Evolutionary conservation across 2,329 filamentous ascomycete genomes (phyloP).

Genomic region (Cercospora berteroae): DNA sequence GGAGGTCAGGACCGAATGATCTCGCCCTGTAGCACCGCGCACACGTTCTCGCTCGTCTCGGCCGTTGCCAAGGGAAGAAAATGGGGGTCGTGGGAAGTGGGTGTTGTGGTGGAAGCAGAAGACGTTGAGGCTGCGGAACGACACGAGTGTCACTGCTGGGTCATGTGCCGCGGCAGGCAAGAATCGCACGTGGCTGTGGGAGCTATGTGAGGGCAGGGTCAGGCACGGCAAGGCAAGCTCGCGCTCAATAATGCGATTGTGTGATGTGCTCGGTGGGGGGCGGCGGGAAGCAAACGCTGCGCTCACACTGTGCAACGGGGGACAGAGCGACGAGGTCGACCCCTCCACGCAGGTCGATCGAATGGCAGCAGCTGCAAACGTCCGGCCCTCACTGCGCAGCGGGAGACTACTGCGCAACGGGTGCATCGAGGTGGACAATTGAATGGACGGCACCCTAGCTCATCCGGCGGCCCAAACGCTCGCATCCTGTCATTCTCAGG

Average conservation of each 20-base stretch:
- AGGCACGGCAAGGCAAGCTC: not conserved
- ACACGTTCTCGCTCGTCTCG: conserved; percentile 12
- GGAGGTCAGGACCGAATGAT: conserved; percentile 36
- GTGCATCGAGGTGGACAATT: not conserved
- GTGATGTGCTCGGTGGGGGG: not conserved
- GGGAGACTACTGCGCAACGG: conserved; percentile 3
- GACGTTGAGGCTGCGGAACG: conserved; percentile 1
- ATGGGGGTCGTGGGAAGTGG: conserved; percentile 8
- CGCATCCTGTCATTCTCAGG: not conserved
- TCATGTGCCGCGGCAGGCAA: not conserved
- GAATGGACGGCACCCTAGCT: not conserved
- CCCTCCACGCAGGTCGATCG: not conserved
- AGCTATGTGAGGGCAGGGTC: not conserved
- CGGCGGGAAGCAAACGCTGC: not conserved
- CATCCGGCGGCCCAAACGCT: not conserved
- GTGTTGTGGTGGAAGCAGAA: conserved; percentile 5
- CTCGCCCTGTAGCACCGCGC: conserved; percentile 11
- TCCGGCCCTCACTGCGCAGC: not conserved
- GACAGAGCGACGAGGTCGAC: not conserved
- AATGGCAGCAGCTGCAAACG: not conserved
- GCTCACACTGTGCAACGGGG: not conserved
- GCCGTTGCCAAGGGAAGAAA: conserved; percentile 6
- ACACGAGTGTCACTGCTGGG: not conserved
- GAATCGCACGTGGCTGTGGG: not conserved
- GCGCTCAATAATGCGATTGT: not conserved